Base-by-base conservation (phyloP, 768 basidiomycete genomes). In the Suillus placidus region DNA sequence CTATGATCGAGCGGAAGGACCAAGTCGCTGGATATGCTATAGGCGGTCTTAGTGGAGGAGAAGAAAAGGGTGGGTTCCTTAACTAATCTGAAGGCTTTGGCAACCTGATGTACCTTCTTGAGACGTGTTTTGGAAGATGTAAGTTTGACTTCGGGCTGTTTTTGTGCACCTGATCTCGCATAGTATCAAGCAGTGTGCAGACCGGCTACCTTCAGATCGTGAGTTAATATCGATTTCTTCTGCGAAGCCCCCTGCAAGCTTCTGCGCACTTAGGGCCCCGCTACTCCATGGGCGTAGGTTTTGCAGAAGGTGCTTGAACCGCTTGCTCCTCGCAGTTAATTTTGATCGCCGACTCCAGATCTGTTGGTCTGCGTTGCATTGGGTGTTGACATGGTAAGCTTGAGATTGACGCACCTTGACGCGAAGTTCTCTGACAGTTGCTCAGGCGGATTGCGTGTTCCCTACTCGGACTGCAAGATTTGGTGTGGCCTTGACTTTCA, bases 211-310 rank as follows among this genome's bases (percentile, higher is more conserved):
- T 3, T 81, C 83, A 74, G 93, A 95, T 71, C 85, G 92, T 92
- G 71, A 70, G 91, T 47, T 26, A 26, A 16, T 34, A 40, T 45
- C 51, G 56, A 57, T 62, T 65, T 62, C 38, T 55, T 62, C 38
- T 16, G 37, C 23, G 43, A 34, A 23, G 43, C 40, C 26, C 37
- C 40, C 43, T 30, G 23, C 47, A 42, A 51, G 47, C 57, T 61
- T 74, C 57, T 35, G 40, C 60, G 58, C 47, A 14, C 42, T 62
- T 66, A 94, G 93, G 92, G 54, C 94, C 94, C 10, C 85, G 94
- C 69, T 97, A 96, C 78, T 89, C 90, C 5, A 97, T 97, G 94
- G 95, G 94, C 2, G 85, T 96, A 51, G 94, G 94, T 10, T 95
- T 94, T 76, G 93, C 94, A 35, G 94, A 96, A 86, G 93, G 92